Conservation (phyloP, 1,139 yeast genomes). For the Debaryomyces subglobosus region DNA sequence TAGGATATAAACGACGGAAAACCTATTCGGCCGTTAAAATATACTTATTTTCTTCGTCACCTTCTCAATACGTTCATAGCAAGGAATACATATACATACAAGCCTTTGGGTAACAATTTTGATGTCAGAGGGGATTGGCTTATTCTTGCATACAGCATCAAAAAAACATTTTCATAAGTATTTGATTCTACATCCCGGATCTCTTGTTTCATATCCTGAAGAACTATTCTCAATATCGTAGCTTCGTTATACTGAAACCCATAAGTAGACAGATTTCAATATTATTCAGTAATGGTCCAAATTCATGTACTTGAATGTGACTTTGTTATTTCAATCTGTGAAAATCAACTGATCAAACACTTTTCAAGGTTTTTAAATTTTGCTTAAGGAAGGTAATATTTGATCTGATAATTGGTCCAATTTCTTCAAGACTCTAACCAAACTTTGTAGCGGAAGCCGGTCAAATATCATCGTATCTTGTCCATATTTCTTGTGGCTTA, state of each 20-base stretch:
- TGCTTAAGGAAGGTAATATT: too few species aligned
- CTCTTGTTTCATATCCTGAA: background rate
- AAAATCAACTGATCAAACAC: background rate
- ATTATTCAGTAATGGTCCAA: too few species aligned
- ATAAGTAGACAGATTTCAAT: background rate
- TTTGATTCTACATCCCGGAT: background rate
- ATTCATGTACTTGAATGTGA: background rate
- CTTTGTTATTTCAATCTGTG: background rate
- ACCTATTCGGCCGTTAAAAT: background rate
- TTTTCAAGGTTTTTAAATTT: too few species aligned
- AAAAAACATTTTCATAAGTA: background rate
- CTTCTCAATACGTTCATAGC: background rate
- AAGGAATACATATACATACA: background rate
- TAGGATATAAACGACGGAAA: background rate
- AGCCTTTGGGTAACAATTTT: background rate
- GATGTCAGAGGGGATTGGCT: background rate
- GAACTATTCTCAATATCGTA: background rate
- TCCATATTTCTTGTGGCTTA: too few species aligned
- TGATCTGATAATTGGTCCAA: too few species aligned
- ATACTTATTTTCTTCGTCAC: background rate
- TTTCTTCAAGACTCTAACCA: too few species aligned
- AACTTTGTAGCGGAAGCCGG: too few species aligned
- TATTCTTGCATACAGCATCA: background rate
- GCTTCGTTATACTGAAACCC: background rate
- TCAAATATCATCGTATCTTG: too few species aligned